phyloP scores from a whole-genome alignment of 2,329 filamentous ascomycete species.

The Westerdykella aurantiaca region DNA sequence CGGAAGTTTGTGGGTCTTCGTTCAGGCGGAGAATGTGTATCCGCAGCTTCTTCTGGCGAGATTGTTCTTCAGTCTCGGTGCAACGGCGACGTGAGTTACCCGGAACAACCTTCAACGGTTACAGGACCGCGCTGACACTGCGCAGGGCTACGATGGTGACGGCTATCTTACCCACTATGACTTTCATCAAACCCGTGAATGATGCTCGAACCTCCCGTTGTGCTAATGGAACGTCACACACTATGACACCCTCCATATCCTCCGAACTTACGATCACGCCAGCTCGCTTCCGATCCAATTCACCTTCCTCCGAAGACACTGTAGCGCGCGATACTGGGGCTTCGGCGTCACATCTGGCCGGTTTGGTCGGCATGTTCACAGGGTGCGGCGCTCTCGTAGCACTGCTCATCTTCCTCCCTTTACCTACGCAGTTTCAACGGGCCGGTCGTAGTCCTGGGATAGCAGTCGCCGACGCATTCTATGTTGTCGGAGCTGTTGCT shows the following conservation, averaged over 20 bases:
- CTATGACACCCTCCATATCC: slow-evolving; percentile 61
- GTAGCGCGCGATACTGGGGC: slow-evolving; percentile 22
- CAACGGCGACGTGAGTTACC: slow-evolving; percentile 65
- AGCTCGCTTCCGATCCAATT: slow-evolving; percentile 40
- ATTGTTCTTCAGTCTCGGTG: slow-evolving; percentile 83
- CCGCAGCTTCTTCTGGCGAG: slow-evolving; percentile 80
- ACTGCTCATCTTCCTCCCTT: slow-evolving; percentile 72
- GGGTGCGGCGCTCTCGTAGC: slow-evolving; percentile 87
- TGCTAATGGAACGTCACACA: slow-evolving; percentile 47
- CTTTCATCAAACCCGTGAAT: slow-evolving; percentile 29
- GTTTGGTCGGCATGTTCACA: slow-evolving; percentile 86
- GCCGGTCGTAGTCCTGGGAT: slow-evolving; percentile 65
- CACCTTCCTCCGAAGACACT: slow-evolving; percentile 7
- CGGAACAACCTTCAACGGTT: not conserved
- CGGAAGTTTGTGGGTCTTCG: slow-evolving; percentile 68
- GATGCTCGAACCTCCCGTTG: slow-evolving; percentile 25
- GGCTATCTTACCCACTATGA: slow-evolving; percentile 75
- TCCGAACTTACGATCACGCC: slow-evolving; percentile 73
- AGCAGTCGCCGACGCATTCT: slow-evolving; percentile 80
- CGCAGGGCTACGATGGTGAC: slow-evolving; percentile 83
- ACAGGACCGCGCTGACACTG: slow-evolving; percentile 1
- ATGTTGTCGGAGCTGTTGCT: slow-evolving; percentile 71
- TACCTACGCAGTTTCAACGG: slow-evolving; percentile 73
- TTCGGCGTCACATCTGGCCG: slow-evolving; percentile 64
- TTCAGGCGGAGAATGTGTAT: slow-evolving; percentile 82